These are phyloP conservation scores for Saprolegnia diclina DNA, from an alignment of 352 stramenopile species.

Conservation along the genomic window DNA sequence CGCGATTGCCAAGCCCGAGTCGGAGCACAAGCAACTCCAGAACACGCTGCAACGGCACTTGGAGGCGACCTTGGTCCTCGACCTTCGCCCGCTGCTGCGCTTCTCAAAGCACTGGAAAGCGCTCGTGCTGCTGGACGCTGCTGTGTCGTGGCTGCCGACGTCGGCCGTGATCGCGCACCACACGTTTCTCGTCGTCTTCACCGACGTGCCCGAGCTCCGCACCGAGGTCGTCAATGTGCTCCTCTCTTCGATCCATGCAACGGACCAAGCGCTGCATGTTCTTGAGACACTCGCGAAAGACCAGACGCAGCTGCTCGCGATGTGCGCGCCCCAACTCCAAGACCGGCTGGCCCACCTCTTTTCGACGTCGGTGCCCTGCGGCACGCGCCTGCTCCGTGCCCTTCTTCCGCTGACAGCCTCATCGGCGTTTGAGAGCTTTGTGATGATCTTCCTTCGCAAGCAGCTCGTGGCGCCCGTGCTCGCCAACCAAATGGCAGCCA, in stretches of 20 bases:
- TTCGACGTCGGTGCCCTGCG: conserved; percentile 32
- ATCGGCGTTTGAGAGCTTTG: conserved; percentile 53
- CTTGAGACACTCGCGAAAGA: background rate
- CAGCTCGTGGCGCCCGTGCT: conserved; percentile 47
- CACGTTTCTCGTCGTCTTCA: conserved; percentile 40
- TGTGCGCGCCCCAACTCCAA: conserved; percentile 19
- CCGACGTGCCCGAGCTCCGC: conserved; percentile 42
- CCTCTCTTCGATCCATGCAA: conserved; percentile 35
- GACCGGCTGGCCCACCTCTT: conserved; percentile 28
- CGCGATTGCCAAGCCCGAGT: conserved; percentile 35
- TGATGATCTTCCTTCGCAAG: conserved; percentile 81
- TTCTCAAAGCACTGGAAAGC: conserved; percentile 74
- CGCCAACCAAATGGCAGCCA: conserved; percentile 47
- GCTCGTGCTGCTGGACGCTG: conserved; percentile 63
- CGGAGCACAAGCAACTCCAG: conserved; percentile 17
- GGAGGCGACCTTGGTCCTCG: background rate
- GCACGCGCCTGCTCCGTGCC: background rate
- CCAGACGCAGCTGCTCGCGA: background rate
- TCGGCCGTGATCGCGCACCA: conserved; percentile 26
- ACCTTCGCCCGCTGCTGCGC: background rate
- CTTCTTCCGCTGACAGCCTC: conserved; percentile 7
- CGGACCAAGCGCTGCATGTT: background rate
- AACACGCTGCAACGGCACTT: background rate
- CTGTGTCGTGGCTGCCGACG: conserved; percentile 51
- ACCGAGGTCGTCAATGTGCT: conserved; percentile 45